phyloP scores from a whole-genome alignment of 371 early-diverging fungal species.

The Phascolomyces articulosus region DNA sequence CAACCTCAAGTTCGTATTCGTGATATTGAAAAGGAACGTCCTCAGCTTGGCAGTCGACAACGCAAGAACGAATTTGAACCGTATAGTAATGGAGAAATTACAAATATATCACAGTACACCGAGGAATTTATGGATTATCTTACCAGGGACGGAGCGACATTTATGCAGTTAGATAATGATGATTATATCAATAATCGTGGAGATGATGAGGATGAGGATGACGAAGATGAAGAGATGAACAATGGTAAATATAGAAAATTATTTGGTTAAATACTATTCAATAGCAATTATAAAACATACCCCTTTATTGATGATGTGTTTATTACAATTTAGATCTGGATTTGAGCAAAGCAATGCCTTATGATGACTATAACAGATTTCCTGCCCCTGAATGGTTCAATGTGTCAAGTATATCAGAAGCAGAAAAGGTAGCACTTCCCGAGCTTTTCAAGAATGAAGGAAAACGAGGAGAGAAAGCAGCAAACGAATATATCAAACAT shows the following conservation, averaged over 20 bases:
- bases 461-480: constrained; percentile 78
- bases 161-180: background rate
- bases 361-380: constrained; percentile 19
- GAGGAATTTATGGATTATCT: constrained; percentile 37
- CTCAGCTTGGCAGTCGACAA: constrained; percentile 49
- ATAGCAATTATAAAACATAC: too few relatives aligned
- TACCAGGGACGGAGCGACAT: background rate
- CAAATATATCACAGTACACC: constrained; percentile 62
- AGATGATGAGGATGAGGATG: background rate
- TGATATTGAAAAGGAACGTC: constrained; percentile 47
- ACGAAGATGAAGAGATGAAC: background rate
- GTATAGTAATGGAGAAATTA: constrained; percentile 63
- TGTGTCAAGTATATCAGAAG: constrained; percentile 73
- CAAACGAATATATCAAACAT: constrained; percentile 86
- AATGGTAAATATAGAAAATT: background rate
- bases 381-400: constrained; percentile 77
- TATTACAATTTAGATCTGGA: background rate
- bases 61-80: constrained; percentile 73
- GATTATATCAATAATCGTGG: background rate
- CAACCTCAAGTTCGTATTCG: constrained; percentile 40
- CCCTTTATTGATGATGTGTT: too few relatives aligned
- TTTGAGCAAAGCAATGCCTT: constrained; percentile 21
- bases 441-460: constrained; percentile 85
- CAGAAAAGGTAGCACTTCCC: constrained; percentile 87
- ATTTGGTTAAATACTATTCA: too few relatives aligned